Evolutionary conservation across 2,329 filamentous ascomycete genomes (phyloP), one percentile per base, ranked within the genome.

Genomic region (Pseudogymnoascus sp.): DNA sequence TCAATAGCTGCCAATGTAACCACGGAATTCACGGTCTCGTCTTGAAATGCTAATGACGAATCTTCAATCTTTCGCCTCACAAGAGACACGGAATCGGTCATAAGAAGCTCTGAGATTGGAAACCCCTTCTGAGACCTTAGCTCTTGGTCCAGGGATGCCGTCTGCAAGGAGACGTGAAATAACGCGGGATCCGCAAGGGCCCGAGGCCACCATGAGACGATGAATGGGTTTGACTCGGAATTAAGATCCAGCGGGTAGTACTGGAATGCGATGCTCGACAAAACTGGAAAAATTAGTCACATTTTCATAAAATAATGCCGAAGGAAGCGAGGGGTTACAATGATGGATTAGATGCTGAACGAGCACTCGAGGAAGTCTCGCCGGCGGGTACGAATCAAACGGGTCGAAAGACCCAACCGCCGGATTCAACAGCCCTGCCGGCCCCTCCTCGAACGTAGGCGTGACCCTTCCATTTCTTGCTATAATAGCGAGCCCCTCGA

Each of bases 191-290:
- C 82, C 0, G 74, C 76, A 0, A 84, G 73, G 0, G 82, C 81
- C 1, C 80, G 72, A 0, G 82, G 82, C 81, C 82, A 84, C 82
- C 82, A 84, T 0, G 80, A 83, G 6, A 82, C 71, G 15, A 84
- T 71, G 63, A 84, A 84, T 0, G 82, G 82, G 64, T 84, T 84
- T 6, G 82, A 81, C 0, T 69, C 69, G n/a, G 75, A 66, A 62
- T 74, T 77, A 6, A 82, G 71, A 59, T 84, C 82, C 18, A 83
- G 72, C 0, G 82, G 82, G 65, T 84, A 84, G 66, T 84, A 84
- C 64, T 83, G 78, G 58, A 84, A 84, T 0, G 81, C 80, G 53
- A 85, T 84, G 47, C 79, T 82, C 41, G 77, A 75, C 3, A 83
- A 71, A 63, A 85, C 82, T 83, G 60, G 11, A 39, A 68, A 38